Conservation (phyloP, 768 basidiomycete species). For the Guyanaporus albipodus region DNA sequence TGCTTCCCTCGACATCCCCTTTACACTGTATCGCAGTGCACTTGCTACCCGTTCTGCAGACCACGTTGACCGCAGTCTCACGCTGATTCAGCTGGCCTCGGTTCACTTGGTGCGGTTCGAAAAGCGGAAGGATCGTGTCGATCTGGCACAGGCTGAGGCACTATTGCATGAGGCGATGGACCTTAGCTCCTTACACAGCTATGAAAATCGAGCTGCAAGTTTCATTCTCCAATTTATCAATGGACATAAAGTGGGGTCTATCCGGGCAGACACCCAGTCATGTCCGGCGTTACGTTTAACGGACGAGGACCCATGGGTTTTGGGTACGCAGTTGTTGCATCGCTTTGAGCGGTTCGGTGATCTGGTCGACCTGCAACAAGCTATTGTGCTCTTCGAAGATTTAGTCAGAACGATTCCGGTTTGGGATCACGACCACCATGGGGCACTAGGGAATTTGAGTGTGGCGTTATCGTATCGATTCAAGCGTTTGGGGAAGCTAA, state of each 20-base stretch:
- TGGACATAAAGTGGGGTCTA: not conserved
- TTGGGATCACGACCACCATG: not conserved
- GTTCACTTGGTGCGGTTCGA: not conserved
- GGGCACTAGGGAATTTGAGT: not conserved
- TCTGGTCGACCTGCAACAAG: not conserved
- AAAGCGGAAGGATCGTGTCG: not conserved
- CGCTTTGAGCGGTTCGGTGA: not conserved
- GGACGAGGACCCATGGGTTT: not conserved
- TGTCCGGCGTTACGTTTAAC: not conserved
- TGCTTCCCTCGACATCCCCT: not conserved
- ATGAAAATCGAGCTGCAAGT: not conserved
- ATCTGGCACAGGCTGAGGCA: not conserved
- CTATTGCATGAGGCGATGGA: not conserved
- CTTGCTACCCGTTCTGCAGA: not conserved
- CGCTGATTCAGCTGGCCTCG: not conserved
- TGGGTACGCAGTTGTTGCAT: not conserved
- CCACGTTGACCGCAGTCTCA: slow-evolving; percentile 1
- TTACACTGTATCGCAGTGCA: not conserved
- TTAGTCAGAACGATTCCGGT: not conserved
- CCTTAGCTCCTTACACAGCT: not conserved
- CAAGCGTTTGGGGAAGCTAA: not conserved
- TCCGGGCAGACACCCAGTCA: not conserved
- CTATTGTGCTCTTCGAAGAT: not conserved
- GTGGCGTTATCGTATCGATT: not conserved
- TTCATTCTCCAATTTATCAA: not conserved